Evolutionary conservation across 2,329 filamentous ascomycete genomes (phyloP).

Genomic region (Didymella keratinophila): DNA sequence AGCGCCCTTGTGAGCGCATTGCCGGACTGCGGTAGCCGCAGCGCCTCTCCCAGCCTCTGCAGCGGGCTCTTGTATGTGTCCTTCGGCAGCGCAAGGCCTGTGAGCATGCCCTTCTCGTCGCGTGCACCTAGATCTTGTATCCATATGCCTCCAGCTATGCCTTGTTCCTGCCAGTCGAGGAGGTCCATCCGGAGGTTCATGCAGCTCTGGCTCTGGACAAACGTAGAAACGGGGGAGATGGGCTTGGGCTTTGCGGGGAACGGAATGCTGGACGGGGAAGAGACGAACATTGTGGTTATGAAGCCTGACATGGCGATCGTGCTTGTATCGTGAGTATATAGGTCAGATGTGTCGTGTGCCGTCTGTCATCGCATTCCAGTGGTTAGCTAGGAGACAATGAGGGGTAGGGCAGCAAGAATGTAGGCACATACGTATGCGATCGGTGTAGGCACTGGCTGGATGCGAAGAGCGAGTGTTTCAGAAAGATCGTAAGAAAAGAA

Average conservation of each 20-base stretch:
- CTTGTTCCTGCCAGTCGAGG: conserved; percentile 25
- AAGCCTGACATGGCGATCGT: conserved; percentile 71
- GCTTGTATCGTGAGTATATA: conserved; percentile 32
- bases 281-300: conserved; percentile 80
- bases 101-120: conserved; percentile 21
- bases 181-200: conserved; percentile 33
- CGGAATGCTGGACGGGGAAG: conserved; percentile 41
- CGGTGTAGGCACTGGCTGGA: neutral
- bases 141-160: conserved; percentile 22
- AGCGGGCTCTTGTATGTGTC: conserved; percentile 44
- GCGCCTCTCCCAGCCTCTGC: conserved; percentile 41
- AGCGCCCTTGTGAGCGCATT: conserved; percentile 19
- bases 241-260: conserved; percentile 45
- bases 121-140: conserved; percentile 6
- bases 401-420: conserved; percentile 30
- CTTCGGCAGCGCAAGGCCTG: conserved; percentile 33
- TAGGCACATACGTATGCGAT: conserved; percentile 20
- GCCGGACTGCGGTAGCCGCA: conserved; percentile 31
- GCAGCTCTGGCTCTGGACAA: conserved; percentile 55
- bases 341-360: conserved; percentile 25
- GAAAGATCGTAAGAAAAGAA: conserved; percentile 3
- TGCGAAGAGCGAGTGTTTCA: conserved; percentile 1
- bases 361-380: conserved; percentile 40
- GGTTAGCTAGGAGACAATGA: conserved; percentile 43
- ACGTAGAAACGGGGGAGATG: conserved; percentile 55